Conservation (phyloP, 108 stramenopile species). For the Nitzschia inconspicua region DNA sequence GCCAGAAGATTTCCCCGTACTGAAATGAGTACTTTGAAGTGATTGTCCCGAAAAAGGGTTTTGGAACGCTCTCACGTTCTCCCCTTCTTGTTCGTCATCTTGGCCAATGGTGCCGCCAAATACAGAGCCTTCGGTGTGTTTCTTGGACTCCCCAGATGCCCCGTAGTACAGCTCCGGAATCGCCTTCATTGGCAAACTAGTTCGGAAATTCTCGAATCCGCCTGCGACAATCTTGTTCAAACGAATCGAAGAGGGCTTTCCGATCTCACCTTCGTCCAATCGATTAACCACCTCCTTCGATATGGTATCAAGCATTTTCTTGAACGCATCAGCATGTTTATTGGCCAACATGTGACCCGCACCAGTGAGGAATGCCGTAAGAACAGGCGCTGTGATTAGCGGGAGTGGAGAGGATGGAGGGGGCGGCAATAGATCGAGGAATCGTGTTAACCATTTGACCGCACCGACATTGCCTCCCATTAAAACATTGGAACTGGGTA, state of each 20-base stretch:
- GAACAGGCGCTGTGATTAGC: constrained; percentile 76
- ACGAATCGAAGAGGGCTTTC: constrained; percentile 72
- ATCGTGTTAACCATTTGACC: constrained; percentile 69
- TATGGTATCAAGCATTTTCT: constrained; percentile 40
- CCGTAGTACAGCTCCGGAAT: constrained; percentile 57
- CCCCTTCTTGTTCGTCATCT: neutral
- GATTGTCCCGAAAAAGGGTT: constrained; percentile 1
- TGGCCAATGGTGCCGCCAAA: constrained; percentile 36
- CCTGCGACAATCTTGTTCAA: constrained; percentile 60
- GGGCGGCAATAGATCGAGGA: constrained; percentile 60
- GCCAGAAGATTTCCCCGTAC: neutral
- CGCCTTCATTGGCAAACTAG: constrained; percentile 55
- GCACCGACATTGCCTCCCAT: constrained; percentile 76
- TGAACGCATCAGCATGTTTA: constrained; percentile 48
- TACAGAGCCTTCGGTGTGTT: constrained; percentile 20
- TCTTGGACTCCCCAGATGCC: constrained; percentile 10
- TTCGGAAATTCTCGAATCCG: constrained; percentile 55
- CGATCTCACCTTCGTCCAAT: constrained; percentile 71
- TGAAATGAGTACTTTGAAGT: neutral
- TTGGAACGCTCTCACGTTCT: neutral
- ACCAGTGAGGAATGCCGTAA: constrained; percentile 76
- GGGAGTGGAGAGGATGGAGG: constrained; percentile 61
- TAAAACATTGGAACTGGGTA: constrained; percentile 54
- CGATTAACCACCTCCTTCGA: constrained; percentile 46
- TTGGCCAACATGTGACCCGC: constrained; percentile 87